Base-by-base conservation (phyloP, 495 filamentous ascomycete genomes). In the Barbatosphaeria neglecta region DNA sequence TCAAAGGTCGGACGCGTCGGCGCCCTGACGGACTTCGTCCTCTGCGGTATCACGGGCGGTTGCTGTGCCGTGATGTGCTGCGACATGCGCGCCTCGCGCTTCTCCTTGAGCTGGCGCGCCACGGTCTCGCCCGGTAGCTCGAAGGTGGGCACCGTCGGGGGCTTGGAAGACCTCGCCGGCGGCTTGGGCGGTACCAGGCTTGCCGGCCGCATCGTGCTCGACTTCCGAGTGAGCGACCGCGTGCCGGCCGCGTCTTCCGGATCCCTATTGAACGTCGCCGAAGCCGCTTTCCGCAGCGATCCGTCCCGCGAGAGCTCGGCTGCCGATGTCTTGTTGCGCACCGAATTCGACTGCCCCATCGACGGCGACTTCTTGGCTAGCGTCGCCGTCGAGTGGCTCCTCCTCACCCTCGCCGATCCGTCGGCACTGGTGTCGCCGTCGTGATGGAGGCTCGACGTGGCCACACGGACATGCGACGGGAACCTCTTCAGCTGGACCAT, bases 101-200 rank as follows among this genome's bases (percentile, higher is more conserved):
- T 63, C 50, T 76, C 73, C 50, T 70, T 74, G 44, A 76, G 62
- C 41, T 78, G 81, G 3, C 75, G 77, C 44, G 83, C 76, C 8
- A 87, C 66, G 5, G 79, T 80, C 43, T 87, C 84, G 22, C 84
- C 84, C 3, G 83, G 81, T 4, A 89, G 72, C 55, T 81, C 74
- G 56, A 86, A 88, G 0, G 69, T 76, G 6, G 86, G 60, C n/a
- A 70, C 66, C 1, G 83, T 87, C 6, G 74, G 74, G 19, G 74
- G 65, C 50, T 84, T 86, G 22, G 60, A 67, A 10, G 80, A 82
- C 66, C 76, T 75, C 40, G 58, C 51, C 19, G 56, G 49, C n/a
- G 62, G 57, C 43, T 67, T 76, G 22, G 70, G 70, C 15, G 66
- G 67, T 15, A 68, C 55, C 6, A 74, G 61, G 53, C 66, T 73